Evolutionary conservation across 2,329 filamentous ascomycete species (phyloP).

Genomic region (Phialocephala subalpina): DNA sequence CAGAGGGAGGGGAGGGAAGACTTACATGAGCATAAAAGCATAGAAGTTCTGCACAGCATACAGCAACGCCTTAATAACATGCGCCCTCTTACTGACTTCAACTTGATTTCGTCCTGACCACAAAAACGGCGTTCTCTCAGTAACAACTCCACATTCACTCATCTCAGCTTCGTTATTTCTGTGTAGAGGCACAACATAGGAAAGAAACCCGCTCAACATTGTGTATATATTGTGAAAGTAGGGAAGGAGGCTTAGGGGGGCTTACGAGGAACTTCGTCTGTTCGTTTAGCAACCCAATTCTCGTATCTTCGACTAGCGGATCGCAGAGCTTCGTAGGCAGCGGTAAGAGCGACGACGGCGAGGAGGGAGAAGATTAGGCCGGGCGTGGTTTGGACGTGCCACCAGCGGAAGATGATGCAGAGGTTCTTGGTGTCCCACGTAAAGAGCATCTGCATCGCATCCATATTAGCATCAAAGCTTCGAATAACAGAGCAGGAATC

Average conservation of each 20-base stretch:
- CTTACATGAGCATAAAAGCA: constrained; percentile 99
- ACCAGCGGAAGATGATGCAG: constrained; percentile 93
- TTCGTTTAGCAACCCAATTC: constrained; percentile 44
- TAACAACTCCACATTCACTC: constrained; percentile 46
- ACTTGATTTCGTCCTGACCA: constrained; percentile 76
- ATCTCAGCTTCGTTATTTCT: constrained; percentile 39
- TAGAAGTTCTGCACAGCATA: constrained; percentile 98
- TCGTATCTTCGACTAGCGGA: constrained; percentile 82
- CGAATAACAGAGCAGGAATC: background rate
- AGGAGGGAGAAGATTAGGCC: constrained; percentile 85
- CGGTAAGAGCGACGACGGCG: constrained; percentile 81
- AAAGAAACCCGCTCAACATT: background rate
- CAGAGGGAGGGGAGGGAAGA: constrained; percentile 39
- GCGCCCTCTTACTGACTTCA: constrained; percentile 70
- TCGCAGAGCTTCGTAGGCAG: constrained; percentile 92
- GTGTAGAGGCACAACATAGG: constrained; percentile 13
- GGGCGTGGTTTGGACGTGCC: constrained; percentile 80
- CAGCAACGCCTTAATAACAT: constrained; percentile 80
- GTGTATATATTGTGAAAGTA: constrained; percentile 20
- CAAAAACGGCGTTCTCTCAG: constrained; percentile 70
- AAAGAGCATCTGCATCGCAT: constrained; percentile 83
- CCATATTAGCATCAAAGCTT: background rate
- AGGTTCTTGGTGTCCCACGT: constrained; percentile 94
- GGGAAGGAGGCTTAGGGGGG: constrained; percentile 16
- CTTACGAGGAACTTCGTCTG: constrained; percentile 42